Percentiles rank a stretch among this genome's conserved stretches.
phyloP scores from a whole-genome alignment of 306 rosid genomes.

The Dalbergia cultrata region DNA sequence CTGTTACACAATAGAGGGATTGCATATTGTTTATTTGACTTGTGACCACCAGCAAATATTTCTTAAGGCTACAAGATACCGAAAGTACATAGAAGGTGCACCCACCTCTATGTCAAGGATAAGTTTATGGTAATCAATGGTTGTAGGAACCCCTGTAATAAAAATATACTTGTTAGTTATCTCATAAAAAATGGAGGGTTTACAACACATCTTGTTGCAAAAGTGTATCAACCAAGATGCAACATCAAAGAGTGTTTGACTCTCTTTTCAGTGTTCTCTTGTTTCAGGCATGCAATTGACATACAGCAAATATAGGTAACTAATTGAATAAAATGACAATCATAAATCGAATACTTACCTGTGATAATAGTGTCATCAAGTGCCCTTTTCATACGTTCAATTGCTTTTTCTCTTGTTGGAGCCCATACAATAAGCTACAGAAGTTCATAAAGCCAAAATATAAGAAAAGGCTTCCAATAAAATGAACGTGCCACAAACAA shows the following conservation, averaged over 20 bases:
- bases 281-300: constrained; percentile 37
- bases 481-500: constrained; percentile 18
- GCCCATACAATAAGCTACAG: constrained; percentile 98
- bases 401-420: constrained; percentile 98
- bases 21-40: constrained; percentile 23
- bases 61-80: constrained; percentile 20
- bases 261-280: constrained; percentile 21
- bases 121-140: constrained; percentile 96
- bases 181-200: constrained; percentile 21
- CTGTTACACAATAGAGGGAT: constrained; percentile 52
- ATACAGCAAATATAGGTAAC: constrained; percentile 21
- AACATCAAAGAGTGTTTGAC: constrained; percentile 8
- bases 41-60: constrained; percentile 30
- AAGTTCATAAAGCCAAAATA: constrained; percentile 40
- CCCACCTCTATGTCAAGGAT: constrained; percentile 89
- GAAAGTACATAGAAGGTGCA: constrained; percentile 34
- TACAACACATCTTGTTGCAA: constrained; percentile 7
- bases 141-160: constrained; percentile 91
- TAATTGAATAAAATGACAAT: constrained; percentile 36
- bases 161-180: constrained; percentile 24
- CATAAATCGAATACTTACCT: constrained; percentile 57
- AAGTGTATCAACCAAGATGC: constrained; percentile 27
- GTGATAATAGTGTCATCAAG: constrained; percentile 92
- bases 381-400: constrained; percentile 98
- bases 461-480: constrained; percentile 33